phyloP scores from a whole-genome alignment of 1,284 basidiomycete species.

The Puccinia triticina region DNA sequence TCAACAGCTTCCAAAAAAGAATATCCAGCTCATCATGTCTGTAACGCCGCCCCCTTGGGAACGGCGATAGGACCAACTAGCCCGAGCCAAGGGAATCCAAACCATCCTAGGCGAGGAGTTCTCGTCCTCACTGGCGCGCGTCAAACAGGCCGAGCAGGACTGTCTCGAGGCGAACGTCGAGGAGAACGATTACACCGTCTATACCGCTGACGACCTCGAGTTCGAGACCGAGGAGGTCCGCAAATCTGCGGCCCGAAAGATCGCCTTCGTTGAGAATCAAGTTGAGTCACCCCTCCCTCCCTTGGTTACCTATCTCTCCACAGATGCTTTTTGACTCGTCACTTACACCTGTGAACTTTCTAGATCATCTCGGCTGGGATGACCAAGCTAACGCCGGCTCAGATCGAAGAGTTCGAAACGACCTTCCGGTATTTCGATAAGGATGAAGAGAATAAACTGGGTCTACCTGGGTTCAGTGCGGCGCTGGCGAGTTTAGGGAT shows the following conservation, averaged over 20 bases:
- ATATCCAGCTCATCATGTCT: constrained; percentile 2
- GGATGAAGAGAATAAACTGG: constrained; percentile 85
- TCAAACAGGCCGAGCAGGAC: constrained; percentile 71
- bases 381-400: constrained; percentile 90
- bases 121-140: constrained; percentile 66
- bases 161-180: constrained; percentile 90
- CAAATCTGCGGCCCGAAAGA: constrained; percentile 82
- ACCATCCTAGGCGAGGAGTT: constrained; percentile 68
- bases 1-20: background rate
- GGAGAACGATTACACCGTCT: constrained; percentile 93
- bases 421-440: constrained; percentile 97
- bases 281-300: background rate
- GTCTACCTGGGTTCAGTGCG: constrained; percentile 81
- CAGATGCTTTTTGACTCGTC: too few species aligned
- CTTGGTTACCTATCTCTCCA: too few species aligned
- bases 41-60: background rate
- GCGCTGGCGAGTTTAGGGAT: constrained; percentile 93
- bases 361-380: constrained; percentile 88
- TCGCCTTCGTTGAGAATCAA: constrained; percentile 94
- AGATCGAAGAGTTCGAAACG: constrained; percentile 93
- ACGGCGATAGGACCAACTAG: constrained; percentile 65
- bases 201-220: constrained; percentile 83
- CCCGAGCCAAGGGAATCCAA: constrained; percentile 67
- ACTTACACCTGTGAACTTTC: background rate
- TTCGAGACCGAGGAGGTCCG: constrained; percentile 85